Evolutionary conservation across 139 green algal species (phyloP), one percentile per base, ranked within the genome.

Genomic region (Desmodesmus armatus): DNA sequence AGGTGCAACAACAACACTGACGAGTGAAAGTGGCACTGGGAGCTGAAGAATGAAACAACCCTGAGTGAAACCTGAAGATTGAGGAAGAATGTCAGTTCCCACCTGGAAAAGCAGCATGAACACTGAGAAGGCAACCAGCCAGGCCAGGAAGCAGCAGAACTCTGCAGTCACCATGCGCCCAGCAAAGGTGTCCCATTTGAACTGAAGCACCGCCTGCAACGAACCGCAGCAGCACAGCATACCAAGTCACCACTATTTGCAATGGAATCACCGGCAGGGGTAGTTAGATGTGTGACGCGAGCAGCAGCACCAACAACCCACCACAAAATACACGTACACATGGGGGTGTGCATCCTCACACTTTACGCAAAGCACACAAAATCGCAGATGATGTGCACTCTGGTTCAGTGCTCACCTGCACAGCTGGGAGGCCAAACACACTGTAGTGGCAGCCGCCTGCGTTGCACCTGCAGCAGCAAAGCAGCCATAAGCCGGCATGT

Each of bases 101-200:
- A 84, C 78, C 88, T 94, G 91, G 72, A 93, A 93, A 5, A 91
- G 41, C 6, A 91, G 75, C 21, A 91, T 84, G 73, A 93, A 94
- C 25, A 70, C n/a, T 55, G 88, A 89, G 87, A 93, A 94, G 33
- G 66, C 55, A 2, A 89, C 6, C 41, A 94, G 78, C 91, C 91
- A 94, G 13, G 88, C 4, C 19, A 92, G 4, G 73, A 92, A 94
- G 78, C 73, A 67, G 5, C 55, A 19, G 76, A 82, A 82, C 55
- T 82, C 76, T 60, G 72, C 71, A 13, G 27, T 25, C 23, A 82
- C 76, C 76, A 43, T 58, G 15, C 37, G 44, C 7, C 76, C 76
- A 11, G 76, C 76, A 82, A 82, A 82, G 15, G 76, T 72, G 25
- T 82, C 55, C 76, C 76, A 82, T 55, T 82, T 82, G 76, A 82